Evolutionary conservation across 2,329 filamentous ascomycete species (phyloP).

Genomic region (Cytospora mali): DNA sequence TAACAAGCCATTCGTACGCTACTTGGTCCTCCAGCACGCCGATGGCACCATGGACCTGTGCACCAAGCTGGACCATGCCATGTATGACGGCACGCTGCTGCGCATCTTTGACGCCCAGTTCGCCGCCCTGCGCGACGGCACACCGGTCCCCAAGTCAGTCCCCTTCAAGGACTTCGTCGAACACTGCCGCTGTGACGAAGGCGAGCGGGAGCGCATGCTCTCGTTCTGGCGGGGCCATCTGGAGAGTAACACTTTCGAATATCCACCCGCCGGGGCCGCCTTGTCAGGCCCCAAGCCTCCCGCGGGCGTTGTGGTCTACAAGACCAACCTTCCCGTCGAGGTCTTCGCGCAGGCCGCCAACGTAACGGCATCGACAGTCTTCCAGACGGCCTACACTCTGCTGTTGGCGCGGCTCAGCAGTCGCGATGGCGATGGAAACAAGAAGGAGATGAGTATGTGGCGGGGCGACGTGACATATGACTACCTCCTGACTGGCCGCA

Average conservation of each 20-base stretch:
- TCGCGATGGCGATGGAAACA: background rate
- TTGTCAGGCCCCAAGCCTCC: background rate
- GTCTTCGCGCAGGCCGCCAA: constrained; percentile 29
- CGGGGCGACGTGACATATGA: constrained; percentile 38
- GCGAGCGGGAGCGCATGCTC: background rate
- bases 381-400: constrained; percentile 40
- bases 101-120: constrained; percentile 42
- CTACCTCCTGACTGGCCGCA: constrained; percentile 43
- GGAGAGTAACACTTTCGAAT: background rate
- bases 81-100: constrained; percentile 42
- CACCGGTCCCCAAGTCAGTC: constrained; percentile 17
- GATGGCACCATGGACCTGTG: constrained; percentile 34
- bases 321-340: background rate
- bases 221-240: background rate
- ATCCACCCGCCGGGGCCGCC: background rate
- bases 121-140: constrained; percentile 31
- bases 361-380: constrained; percentile 39
- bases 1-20: constrained; percentile 40
- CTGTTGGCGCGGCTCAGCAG: constrained; percentile 34
- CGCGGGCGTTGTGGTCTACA: background rate
- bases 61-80: constrained; percentile 40
- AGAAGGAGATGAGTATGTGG: background rate
- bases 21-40: constrained; percentile 34
- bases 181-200: background rate
- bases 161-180: background rate